These are phyloP conservation scores for Diplodia intermedia DNA, from an alignment of 2,329 filamentous ascomycete species.

Conservation along the genomic window DNA sequence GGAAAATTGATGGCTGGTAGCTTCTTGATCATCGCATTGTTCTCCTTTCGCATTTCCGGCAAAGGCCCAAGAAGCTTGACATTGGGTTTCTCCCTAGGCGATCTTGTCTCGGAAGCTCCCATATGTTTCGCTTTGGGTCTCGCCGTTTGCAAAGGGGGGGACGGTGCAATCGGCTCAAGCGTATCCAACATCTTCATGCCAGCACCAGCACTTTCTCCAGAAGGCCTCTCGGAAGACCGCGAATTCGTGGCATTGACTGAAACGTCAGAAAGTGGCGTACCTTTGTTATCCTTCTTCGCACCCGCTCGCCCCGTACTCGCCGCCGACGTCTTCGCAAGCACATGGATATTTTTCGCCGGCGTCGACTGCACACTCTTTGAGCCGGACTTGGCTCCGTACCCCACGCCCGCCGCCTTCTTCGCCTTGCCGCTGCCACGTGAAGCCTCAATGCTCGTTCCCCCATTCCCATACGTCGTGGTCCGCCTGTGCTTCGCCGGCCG, in stretches of 20 bases:
- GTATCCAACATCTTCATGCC: not conserved
- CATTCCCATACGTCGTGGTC: not conserved
- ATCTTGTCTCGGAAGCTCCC: not conserved
- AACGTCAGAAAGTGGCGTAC: constrained; percentile 16
- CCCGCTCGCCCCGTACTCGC: not conserved
- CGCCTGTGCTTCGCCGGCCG: not conserved
- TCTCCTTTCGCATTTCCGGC: not conserved
- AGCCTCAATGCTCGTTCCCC: not conserved
- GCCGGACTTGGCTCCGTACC: not conserved
- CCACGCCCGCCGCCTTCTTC: not conserved
- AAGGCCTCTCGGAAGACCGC: not conserved
- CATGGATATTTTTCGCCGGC: not conserved
- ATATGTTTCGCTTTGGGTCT: not conserved
- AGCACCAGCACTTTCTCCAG: not conserved
- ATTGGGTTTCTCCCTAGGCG: not conserved
- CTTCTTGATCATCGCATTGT: not conserved
- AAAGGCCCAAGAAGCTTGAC: not conserved
- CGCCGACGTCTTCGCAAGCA: not conserved
- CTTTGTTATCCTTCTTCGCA: constrained; percentile 7
- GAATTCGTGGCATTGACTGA: not conserved
- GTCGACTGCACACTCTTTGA: not conserved
- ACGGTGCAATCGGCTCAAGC: not conserved
- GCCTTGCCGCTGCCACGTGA: not conserved
- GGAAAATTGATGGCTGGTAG: not conserved
- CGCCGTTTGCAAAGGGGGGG: not conserved